These are phyloP conservation scores for Yamadazyma dushanensis DNA, from an alignment of 1,139 yeast genomes.

Conservation along the genomic window DNA sequence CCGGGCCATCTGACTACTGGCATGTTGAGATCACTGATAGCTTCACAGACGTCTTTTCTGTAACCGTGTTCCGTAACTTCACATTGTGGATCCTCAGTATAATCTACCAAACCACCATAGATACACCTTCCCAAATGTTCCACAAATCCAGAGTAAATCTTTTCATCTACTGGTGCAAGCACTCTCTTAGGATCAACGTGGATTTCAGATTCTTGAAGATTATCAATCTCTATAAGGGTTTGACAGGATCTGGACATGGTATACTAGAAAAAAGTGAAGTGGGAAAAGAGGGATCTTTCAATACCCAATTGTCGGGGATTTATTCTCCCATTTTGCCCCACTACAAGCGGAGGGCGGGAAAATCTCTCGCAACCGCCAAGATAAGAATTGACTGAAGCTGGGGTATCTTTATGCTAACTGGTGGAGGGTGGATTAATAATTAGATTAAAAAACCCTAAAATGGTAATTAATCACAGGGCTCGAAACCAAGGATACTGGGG, in stretches of 20 bases:
- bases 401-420: neutral
- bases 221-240: constrained; percentile 10
- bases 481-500: neutral
- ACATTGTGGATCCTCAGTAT: constrained; percentile 16
- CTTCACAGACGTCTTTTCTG: constrained; percentile 27
- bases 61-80: constrained; percentile 24
- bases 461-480: neutral
- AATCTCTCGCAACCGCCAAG: neutral
- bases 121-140: constrained; percentile 35
- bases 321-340: too few species aligned
- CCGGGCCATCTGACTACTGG: constrained; percentile 37
- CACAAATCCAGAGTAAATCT: constrained; percentile 30
- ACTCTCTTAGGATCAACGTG: constrained; percentile 13
- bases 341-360: constrained; percentile 1
- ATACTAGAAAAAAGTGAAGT: neutral
- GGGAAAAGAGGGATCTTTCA: too few species aligned
- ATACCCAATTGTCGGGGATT: too few species aligned
- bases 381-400: neutral
- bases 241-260: constrained; percentile 15
- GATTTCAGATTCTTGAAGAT: constrained; percentile 12
- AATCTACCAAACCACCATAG: constrained; percentile 34
- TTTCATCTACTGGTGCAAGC: constrained; percentile 21
- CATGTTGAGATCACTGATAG: constrained; percentile 27
- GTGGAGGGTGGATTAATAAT: too few species aligned
- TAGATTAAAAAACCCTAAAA: too few species aligned